These are phyloP conservation scores for Erodium moschatum DNA, from an alignment of 441 rosid genomes.

Conservation along the genomic window DNA sequence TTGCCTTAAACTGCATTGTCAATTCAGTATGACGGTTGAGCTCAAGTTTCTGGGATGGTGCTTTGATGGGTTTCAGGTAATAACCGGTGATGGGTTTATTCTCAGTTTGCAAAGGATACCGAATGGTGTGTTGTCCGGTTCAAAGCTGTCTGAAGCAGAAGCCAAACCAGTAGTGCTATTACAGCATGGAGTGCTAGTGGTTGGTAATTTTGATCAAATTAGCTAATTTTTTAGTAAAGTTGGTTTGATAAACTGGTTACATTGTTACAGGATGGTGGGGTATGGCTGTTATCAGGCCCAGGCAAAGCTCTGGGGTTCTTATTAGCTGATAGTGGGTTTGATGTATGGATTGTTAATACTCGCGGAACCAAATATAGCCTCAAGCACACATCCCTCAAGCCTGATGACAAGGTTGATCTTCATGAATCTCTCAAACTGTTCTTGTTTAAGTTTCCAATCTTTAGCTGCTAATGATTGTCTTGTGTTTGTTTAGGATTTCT, in stretches of 20 bases:
- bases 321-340: constrained; percentile 3
- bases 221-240: not conserved
- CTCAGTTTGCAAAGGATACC: constrained; percentile 7
- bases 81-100: constrained; percentile 6
- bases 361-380: constrained; percentile 9
- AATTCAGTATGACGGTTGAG: not conserved
- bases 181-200: constrained; percentile 4
- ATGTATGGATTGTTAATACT: constrained; percentile 6
- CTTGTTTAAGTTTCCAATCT: not conserved
- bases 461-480: not conserved
- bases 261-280: constrained; percentile 9
- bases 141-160: not conserved
- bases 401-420: constrained; percentile 6
- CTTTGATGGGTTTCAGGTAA: constrained; percentile 4
- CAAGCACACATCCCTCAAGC: constrained; percentile 7
- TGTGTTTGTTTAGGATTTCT: not conserved
- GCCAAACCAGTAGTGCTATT: constrained; percentile 6
- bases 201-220: not conserved
- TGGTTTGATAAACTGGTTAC: not conserved
- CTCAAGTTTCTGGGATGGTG: not conserved
- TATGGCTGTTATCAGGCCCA: constrained; percentile 4
- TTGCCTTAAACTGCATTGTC: not conserved
- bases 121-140: not conserved
- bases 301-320: constrained; percentile 8
- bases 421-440: not conserved